Conservation (phyloP, 352 stramenopile species). For the Pythium rishiriense region DNA sequence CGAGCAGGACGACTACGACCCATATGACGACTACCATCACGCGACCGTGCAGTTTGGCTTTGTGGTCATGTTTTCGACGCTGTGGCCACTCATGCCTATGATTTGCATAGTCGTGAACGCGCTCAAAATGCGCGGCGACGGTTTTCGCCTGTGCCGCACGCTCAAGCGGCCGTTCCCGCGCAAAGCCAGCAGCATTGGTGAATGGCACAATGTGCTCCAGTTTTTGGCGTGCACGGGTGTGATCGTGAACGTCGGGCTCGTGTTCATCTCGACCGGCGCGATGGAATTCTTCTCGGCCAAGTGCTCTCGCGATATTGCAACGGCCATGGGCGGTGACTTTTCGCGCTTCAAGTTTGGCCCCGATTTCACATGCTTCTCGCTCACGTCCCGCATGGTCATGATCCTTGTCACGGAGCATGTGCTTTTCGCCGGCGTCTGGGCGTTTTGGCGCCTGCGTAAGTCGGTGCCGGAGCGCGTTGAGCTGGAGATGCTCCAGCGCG, state of each 20-base stretch:
- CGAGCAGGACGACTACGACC: slow-evolving; percentile 77
- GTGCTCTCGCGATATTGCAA: slow-evolving; percentile 54
- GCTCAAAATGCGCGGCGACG: slow-evolving; percentile 77
- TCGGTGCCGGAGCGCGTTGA: slow-evolving; percentile 62
- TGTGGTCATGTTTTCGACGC: slow-evolving; percentile 86
- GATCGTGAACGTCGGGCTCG: slow-evolving; percentile 72
- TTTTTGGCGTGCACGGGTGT: slow-evolving; percentile 66
- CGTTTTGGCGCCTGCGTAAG: slow-evolving; percentile 66
- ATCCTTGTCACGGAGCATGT: slow-evolving; percentile 76
- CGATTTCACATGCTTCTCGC: slow-evolving; percentile 72
- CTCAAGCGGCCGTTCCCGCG: slow-evolving; percentile 73
- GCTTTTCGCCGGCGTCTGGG: slow-evolving; percentile 56
- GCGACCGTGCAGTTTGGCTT: slow-evolving; percentile 84
- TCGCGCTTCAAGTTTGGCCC: slow-evolving; percentile 70
- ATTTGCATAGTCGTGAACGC: slow-evolving; percentile 79
- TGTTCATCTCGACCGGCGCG: slow-evolving; percentile 78
- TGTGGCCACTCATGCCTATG: slow-evolving; percentile 80
- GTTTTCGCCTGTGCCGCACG: slow-evolving; percentile 70
- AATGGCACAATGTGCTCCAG: slow-evolving; percentile 74
- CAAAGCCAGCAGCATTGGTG: slow-evolving; percentile 70
- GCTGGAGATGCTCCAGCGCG: slow-evolving; percentile 65
- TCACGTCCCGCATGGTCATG: slow-evolving; percentile 79
- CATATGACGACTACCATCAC: slow-evolving; percentile 81
- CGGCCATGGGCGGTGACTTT: slow-evolving; percentile 59
- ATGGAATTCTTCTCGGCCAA: slow-evolving; percentile 67